phyloP scores from a whole-genome alignment of 139 green algal species.

The Yamagishiella unicocca region DNA sequence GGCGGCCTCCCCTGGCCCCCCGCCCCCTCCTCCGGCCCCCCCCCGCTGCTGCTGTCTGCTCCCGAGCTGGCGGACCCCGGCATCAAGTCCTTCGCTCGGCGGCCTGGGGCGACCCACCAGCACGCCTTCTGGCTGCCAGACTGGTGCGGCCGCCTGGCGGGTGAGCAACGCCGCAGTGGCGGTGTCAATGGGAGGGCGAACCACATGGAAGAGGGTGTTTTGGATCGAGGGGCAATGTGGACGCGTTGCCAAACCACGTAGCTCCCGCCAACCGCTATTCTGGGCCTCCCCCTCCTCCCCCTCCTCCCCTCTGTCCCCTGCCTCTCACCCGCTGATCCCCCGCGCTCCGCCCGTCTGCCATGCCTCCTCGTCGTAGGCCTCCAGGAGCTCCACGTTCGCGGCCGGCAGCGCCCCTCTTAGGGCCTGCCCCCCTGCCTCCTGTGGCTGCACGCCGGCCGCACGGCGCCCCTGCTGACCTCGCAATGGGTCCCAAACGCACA shows the following conservation, averaged over 20 bases:
- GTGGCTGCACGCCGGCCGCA: constrained; percentile 30
- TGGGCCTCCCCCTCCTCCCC: no score
- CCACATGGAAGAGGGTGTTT: no score
- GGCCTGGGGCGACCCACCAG: background rate
- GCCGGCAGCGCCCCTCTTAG: constrained; percentile 4
- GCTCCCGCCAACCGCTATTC: no score
- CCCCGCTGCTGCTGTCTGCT: background rate
- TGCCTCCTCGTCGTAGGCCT: background rate
- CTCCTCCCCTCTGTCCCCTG: no score
- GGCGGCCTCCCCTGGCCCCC: background rate
- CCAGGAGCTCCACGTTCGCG: constrained; percentile 15
- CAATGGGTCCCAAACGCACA: no score
- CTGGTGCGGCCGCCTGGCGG: constrained; percentile 15
- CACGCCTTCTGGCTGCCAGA: constrained; percentile 41
- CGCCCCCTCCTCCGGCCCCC: background rate
- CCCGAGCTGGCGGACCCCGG: constrained; percentile 15
- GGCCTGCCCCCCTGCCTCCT: constrained; percentile 32
- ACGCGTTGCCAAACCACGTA: no score
- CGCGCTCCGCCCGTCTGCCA: background rate
- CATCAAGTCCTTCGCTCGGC: constrained; percentile 13
- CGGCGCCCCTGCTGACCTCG: background rate
- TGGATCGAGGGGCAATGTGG: no score
- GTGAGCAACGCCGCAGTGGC: no score
- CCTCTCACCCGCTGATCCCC: no score
- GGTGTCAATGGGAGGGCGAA: no score